These are phyloP conservation scores for Trichoderma gamsii DNA, from an alignment of 495 filamentous ascomycete genomes.

Conservation along the genomic window DNA sequence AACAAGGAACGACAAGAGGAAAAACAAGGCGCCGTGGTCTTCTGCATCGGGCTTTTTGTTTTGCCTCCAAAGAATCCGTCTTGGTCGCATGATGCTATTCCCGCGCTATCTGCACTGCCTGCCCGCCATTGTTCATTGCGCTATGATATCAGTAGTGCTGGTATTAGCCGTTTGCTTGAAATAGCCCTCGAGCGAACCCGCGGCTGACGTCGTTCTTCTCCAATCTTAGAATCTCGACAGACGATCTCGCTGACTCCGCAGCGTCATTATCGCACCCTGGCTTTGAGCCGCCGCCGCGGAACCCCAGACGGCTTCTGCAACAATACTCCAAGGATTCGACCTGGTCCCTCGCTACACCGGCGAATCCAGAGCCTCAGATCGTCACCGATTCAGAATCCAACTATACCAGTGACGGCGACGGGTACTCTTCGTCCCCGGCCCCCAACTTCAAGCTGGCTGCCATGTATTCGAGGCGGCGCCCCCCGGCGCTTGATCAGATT, in stretches of 20 bases:
- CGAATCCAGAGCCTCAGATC: background rate
- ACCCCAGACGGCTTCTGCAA: background rate
- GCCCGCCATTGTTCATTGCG: too few relatives aligned
- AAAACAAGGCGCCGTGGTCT: background rate
- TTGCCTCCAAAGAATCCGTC: background rate
- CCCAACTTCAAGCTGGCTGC: conserved; percentile 5
- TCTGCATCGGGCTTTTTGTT: background rate
- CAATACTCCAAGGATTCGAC: background rate
- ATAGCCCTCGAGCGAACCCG: background rate
- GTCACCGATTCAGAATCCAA: conserved; percentile 9
- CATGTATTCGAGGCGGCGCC: conserved; percentile 1
- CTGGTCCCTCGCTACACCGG: background rate
- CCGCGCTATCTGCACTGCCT: background rate
- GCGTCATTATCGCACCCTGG: background rate
- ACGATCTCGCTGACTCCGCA: background rate
- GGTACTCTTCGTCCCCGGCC: conserved; percentile 2
- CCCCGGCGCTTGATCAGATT: background rate
- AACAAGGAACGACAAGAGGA: background rate
- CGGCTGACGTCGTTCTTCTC: conserved; percentile 7
- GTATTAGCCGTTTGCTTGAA: background rate
- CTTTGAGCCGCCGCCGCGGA: conserved; percentile 1
- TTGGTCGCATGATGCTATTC: conserved; percentile 2
- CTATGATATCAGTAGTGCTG: too few relatives aligned
- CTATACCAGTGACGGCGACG: conserved; percentile 8
- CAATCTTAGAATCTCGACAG: background rate